A percentile compares a stretch with the other conserved stretches of the same genome.
Evolutionary conservation across 1,284 basidiomycete genomes (phyloP).

Genomic region (Abortiporus biennis): DNA sequence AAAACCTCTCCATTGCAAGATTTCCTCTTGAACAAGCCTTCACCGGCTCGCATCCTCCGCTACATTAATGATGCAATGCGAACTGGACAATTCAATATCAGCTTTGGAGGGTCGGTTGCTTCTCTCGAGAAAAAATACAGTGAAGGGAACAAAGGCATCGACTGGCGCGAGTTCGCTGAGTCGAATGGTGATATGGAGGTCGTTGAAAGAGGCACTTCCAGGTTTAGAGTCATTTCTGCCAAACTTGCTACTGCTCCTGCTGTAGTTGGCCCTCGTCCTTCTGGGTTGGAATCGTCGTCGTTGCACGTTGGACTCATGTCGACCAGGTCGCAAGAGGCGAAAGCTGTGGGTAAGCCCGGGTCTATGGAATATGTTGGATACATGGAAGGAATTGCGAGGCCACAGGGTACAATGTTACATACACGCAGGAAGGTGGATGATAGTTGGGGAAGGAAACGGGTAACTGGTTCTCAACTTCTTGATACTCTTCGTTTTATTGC

Average conservation of each 20-base stretch:
- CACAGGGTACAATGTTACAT: constrained; percentile 3
- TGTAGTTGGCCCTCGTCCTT: constrained; percentile 23
- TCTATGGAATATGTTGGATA: constrained; percentile 28
- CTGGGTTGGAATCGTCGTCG: constrained; percentile 13
- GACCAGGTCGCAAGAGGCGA: constrained; percentile 9
- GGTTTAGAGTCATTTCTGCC: constrained; percentile 24
- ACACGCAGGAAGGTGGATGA: background rate
- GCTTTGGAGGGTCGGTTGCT: constrained; percentile 25
- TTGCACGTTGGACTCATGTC: constrained; percentile 11
- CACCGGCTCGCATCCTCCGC: constrained; percentile 51
- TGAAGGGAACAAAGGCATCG: constrained; percentile 3
- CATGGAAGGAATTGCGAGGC: constrained; percentile 3
- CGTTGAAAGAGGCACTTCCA: constrained; percentile 9
- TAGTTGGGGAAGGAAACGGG: too few relatives aligned
- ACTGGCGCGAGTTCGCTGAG: constrained; percentile 12
- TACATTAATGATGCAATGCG: constrained; percentile 8
- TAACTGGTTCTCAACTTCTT: too few relatives aligned
- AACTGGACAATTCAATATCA: too few relatives aligned
- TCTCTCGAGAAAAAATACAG: too few relatives aligned
- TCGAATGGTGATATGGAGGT: constrained; percentile 5
- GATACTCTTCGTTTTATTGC: too few relatives aligned
- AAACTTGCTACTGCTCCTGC: constrained; percentile 21
- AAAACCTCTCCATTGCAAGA: constrained; percentile 46
- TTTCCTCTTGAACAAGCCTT: constrained; percentile 40
- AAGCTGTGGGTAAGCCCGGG: constrained; percentile 21